Conservation (phyloP, 306 rosid genomes). For the Pterocarpus macrocarpus region DNA sequence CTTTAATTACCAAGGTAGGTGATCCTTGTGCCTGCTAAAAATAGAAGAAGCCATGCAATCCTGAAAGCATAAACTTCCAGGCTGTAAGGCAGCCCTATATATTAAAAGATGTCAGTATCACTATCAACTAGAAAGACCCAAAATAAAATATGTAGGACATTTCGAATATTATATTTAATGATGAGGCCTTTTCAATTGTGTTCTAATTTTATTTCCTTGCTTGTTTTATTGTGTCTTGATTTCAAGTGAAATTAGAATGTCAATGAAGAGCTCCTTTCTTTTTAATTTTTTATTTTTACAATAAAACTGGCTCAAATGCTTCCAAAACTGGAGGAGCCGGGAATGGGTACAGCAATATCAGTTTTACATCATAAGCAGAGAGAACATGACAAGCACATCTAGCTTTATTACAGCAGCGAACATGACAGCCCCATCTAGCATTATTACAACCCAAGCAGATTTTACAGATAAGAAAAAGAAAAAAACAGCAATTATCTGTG, state of each 20-base stretch:
- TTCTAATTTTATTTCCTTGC: not conserved
- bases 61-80: conserved; percentile 7
- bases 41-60: not conserved
- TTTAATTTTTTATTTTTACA: too few species aligned
- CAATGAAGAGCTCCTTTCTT: not conserved
- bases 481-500: too few species aligned
- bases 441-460: too few species aligned
- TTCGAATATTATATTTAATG: not conserved
- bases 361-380: too few species aligned
- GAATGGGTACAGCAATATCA: too few species aligned
- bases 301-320: too few species aligned
- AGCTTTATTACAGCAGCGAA: too few species aligned
- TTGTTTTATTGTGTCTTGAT: not conserved
- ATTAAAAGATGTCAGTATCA: not conserved
- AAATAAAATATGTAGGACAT: not conserved
- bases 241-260: not conserved
- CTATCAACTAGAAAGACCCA: not conserved
- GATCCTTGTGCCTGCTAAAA: conserved; percentile 14
- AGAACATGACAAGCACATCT: too few species aligned
- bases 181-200: not conserved
- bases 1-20: not conserved
- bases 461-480: too few species aligned
- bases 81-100: too few species aligned
- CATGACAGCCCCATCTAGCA: too few species aligned
- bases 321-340: too few species aligned